Base-by-base conservation (phyloP, 139 green algal genomes). In the Gonium pectorale region DNA sequence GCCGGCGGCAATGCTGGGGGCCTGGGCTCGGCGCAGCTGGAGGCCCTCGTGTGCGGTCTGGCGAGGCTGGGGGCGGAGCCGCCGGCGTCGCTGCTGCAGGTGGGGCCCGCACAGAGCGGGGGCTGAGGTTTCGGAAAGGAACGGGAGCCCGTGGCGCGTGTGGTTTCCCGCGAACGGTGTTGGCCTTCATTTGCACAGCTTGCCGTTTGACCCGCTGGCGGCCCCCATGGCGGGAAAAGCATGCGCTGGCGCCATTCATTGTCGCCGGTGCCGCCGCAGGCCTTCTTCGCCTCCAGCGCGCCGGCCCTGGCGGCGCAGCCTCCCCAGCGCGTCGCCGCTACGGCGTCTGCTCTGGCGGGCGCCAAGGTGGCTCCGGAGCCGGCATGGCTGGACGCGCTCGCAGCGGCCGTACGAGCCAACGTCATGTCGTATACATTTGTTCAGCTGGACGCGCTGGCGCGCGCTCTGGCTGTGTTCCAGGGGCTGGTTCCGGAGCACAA, bases 391-490 rank as follows among this genome's bases (percentile, higher is more conserved):
- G 62, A 83, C 62, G 63, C 9, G 8, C 60, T 83, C 40, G 77
- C 31, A 6, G 15, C 2, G 29, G 62, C 77, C 31, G 77, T 83
- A 52, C 77, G 77, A 41, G 31, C 17, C 29, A 33, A 38, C 77
- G 60, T 83, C 43, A 73, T 74, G 77, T 73, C 62, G 43, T 83
- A 83, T 62, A 83, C 43, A 2, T 43, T 83, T 15, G 77, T 83
- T 17, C 77, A 83, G 77, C 77, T 83, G 60, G 77, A 83, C 44
- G 60, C 77, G 22, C 41, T 83, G 22, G 54, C 62, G 4, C 60
- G 77, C 15, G 77, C 77, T 31, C 11, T 66, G 62, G 77, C 77
- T 31, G 77, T 83, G 44, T 83, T 74, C 31, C 29, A 26, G 41
- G 77, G 62, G 19, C 29, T 83, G 62, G 43, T 63, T 69, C 77